Evolutionary conservation across 1,284 basidiomycete species (phyloP).

Genomic region (Meira nashicola): DNA sequence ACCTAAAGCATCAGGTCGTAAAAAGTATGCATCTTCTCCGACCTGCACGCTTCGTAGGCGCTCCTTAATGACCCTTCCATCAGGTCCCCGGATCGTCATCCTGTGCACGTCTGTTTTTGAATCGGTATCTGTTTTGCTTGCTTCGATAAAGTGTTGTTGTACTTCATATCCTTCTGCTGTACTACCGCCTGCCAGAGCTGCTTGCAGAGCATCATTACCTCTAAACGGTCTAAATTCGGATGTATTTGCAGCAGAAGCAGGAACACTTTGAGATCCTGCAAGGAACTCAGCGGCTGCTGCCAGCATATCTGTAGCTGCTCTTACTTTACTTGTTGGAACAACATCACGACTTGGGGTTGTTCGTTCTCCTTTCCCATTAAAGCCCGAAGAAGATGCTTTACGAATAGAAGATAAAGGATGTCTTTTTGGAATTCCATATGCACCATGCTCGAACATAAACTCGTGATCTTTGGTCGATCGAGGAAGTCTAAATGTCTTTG

Average conservation of each 20-base stretch:
- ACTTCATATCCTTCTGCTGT: constrained; percentile 12
- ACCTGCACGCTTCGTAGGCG: constrained; percentile 63
- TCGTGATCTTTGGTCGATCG: constrained; percentile 8
- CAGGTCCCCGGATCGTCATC: constrained; percentile 31
- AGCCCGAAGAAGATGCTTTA: constrained; percentile 3
- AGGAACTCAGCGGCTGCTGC: constrained; percentile 45
- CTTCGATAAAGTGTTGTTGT: not conserved
- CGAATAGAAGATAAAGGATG: constrained; percentile 35
- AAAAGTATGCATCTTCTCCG: constrained; percentile 80
- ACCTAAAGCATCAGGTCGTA: constrained; percentile 73
- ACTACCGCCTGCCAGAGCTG: constrained; percentile 10
- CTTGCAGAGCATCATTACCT: constrained; percentile 2
- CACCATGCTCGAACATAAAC: constrained; percentile 49
- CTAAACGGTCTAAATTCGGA: not conserved
- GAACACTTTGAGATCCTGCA: constrained; percentile 15
- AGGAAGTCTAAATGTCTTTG: constrained; percentile 2
- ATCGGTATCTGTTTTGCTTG: not conserved
- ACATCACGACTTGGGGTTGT: constrained; percentile 17
- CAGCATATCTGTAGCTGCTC: constrained; percentile 39
- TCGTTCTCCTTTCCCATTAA: constrained; percentile 33
- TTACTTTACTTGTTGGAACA: constrained; percentile 21
- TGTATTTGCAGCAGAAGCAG: constrained; percentile 1
- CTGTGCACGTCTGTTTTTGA: not conserved
- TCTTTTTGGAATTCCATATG: constrained; percentile 55
- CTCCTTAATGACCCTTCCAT: constrained; percentile 44